Base-by-base conservation (phyloP, 169 alveolate species). In the Cryptosporidium baileyi region DNA sequence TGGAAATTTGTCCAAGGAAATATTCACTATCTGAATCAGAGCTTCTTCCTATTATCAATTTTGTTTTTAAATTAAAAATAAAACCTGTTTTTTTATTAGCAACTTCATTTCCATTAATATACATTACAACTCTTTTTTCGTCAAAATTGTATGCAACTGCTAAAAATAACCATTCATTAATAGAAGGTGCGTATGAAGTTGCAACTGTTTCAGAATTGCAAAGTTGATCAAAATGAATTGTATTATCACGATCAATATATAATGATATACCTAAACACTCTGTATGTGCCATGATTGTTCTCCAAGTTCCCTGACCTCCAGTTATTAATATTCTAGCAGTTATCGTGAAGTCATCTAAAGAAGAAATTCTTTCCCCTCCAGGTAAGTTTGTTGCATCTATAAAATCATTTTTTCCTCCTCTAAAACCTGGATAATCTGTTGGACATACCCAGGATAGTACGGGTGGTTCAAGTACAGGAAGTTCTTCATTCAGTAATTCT, bases 301-400 rank as follows among this genome's bases (percentile, higher is more conserved):
- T 74, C 85, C 85, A 74, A 34, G 85, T 74, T 26, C 85, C 85
- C 36, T 74, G 85, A 4, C 85, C 80, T 43, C 93, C 93, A 19
- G 80, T 45, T 24, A 89, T 81, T 22, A 65, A 38, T 11, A 89
- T 85, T 24, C 81, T 62, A 6, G 85, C 67, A n/a, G 93, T 74
- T 17, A 89, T n/a, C 3, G 89, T 89, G 51, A 90, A 90, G 49
- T 90, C 93, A 19, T 57, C 67, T 32, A 90, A 67, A 13, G 91
- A 81, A 17, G 79, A 28, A 8, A 90, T 44, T 8, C 67, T 67
- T 24, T 63, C 80, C 3, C 91, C 92, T 8, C 91, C 91, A 17
- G 93, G 93, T 41, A 89, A 34, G 36, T 74, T 67, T 2, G 74
- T 63, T 44, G 88, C 65, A n/a, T 90, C 93, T 19, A 90, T 89